Evolutionary conservation across 345 rosid genomes (phyloP), one percentile per base, ranked within the genome.

Genomic region (Populus simonii): DNA sequence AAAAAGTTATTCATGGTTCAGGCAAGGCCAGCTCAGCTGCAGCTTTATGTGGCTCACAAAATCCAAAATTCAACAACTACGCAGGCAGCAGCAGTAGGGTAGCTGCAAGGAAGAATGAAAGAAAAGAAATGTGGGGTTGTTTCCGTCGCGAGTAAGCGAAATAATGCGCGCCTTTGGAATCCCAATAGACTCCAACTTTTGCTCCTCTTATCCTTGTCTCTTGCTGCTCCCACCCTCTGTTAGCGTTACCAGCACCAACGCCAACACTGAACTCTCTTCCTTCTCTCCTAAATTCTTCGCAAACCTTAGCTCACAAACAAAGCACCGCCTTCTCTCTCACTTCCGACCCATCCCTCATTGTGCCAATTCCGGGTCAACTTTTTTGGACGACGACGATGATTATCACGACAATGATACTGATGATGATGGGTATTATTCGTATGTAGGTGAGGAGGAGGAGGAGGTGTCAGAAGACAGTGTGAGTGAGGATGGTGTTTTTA

Each of bases 401-500:
- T 73, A 78, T 11, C 78, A 70, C 27, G 65, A 80, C 45, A 74
- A 57, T 65, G 86, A 75, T 77, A 75, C 76, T 62, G 79, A 76
- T 66, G 79, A 66, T 67, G 78, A 77, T 75, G 84, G 63, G 29
- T 67, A 29, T 55, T 73, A 47, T 29, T 73, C 51, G 33, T n/a
- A 76, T 82, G 51, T 75, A 78, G 80, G 93, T 25, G 36, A 33
- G 36, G 36, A 33, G 35, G 35, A 33, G 59, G 88, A 73, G 43
- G 85, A 79, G 41, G 15, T 43, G 15, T 81, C 83, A 43, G 79
- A 76, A n/a, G 10, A 59, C 12, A 23, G 29, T 59, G 23, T 86
- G 3, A 67, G 71, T 8, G 90, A 86, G 23, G 94, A 91, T 77
- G 94, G 91, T 17, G 83, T 91, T 38, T 74, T 67, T 41, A 87